Evolutionary conservation across 1,139 yeast species (phyloP).

Genomic region (Taphrina wiesneri): DNA sequence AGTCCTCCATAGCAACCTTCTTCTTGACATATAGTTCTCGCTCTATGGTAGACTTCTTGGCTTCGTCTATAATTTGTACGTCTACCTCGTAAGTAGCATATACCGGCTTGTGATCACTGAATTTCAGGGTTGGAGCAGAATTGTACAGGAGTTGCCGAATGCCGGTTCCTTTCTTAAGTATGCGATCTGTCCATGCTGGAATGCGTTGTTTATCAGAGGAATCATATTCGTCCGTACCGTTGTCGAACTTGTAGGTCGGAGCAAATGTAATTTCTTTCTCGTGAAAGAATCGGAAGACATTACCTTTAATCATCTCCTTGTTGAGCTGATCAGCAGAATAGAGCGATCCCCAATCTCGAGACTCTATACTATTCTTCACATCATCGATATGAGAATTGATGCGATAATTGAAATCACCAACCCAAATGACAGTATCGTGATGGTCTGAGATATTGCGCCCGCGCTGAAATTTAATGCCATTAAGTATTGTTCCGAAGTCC

Average conservation of each 20-base stretch:
- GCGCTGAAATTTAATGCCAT: conserved; percentile 74
- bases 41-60: conserved; percentile 58
- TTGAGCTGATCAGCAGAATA: conserved; percentile 78
- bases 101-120: conserved; percentile 94
- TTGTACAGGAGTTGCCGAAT: conserved; percentile 68
- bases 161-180: conserved; percentile 55
- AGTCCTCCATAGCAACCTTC: conserved; percentile 47
- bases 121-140: conserved; percentile 56
- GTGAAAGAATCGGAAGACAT: conserved; percentile 76
- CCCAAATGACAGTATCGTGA: conserved; percentile 84
- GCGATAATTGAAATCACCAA: conserved; percentile 94
- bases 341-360: conserved; percentile 54
- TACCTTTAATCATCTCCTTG: conserved; percentile 80
- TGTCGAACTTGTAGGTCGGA: conserved; percentile 93
- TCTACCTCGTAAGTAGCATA: conserved; percentile 70
- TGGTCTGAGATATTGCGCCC: conserved; percentile 63
- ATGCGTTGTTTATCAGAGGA: conserved; percentile 87
- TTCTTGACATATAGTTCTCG: conserved; percentile 57
- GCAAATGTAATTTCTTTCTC: conserved; percentile 77
- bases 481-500: conserved; percentile 78
- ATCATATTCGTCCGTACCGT: conserved; percentile 80
- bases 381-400: conserved; percentile 72
- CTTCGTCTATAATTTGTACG: conserved; percentile 70
- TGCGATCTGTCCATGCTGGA: conserved; percentile 97
- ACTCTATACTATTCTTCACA: conserved; percentile 60